Evolutionary conservation across 2,329 filamentous ascomycete species (phyloP).

Genomic region (Colletotrichum cereale): DNA sequence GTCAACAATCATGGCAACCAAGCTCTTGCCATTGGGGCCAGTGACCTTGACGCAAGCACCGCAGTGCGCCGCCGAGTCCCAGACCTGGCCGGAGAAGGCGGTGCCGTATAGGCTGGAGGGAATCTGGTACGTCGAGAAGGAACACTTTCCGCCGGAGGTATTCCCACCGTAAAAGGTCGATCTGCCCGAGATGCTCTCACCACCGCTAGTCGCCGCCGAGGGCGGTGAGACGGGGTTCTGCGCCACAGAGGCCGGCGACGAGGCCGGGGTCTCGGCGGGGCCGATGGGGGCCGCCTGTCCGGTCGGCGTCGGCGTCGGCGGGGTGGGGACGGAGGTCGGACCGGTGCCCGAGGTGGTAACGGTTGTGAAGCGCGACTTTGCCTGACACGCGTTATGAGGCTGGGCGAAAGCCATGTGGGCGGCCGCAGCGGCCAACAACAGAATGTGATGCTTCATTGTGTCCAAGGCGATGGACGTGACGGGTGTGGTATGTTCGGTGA

Average conservation of each 20-base stretch:
- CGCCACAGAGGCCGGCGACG: slow-evolving; percentile 8
- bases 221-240: slow-evolving; percentile 13
- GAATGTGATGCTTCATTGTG: slow-evolving; percentile 41
- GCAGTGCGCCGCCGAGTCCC: slow-evolving; percentile 68
- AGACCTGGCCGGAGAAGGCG: slow-evolving; percentile 70
- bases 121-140: slow-evolving; percentile 72
- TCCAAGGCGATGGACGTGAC: slow-evolving; percentile 24
- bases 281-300: background rate
- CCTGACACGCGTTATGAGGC: slow-evolving; percentile 24
- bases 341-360: slow-evolving; percentile 20
- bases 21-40: slow-evolving; percentile 65
- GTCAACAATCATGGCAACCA: slow-evolving; percentile 73
- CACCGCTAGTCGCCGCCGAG: slow-evolving; percentile 16
- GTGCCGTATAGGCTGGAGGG: slow-evolving; percentile 71
- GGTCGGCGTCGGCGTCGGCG: slow-evolving; percentile 21
- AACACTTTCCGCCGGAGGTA: slow-evolving; percentile 71
- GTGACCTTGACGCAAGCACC: slow-evolving; percentile 73
- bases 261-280: slow-evolving; percentile 20
- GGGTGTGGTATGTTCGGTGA: background rate
- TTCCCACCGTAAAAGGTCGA: slow-evolving; percentile 69
- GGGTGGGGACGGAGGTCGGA: slow-evolving; percentile 14
- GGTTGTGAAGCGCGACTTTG: slow-evolving; percentile 20
- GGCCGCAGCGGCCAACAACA: slow-evolving; percentile 39
- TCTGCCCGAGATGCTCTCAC: slow-evolving; percentile 46
- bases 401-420: slow-evolving; percentile 38